A percentile compares a stretch with the other conserved stretches of the same genome.
Conservation (phyloP, 1,139 yeast genomes). For the Magnusiomyces fungicola region DNA sequence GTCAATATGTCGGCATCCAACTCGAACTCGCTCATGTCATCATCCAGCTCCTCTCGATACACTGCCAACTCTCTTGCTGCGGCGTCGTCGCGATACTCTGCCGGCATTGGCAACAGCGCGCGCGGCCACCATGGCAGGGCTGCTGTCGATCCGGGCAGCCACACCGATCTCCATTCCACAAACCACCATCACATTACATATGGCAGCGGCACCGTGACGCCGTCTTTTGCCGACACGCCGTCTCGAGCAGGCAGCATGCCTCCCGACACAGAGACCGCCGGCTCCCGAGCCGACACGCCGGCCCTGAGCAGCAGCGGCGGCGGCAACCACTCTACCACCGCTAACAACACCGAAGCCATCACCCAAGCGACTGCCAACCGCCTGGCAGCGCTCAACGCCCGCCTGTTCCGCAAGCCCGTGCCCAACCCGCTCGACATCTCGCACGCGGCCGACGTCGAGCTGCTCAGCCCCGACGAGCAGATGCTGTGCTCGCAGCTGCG, state of each 20-base stretch:
- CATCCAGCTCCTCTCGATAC: slow-evolving; percentile 9
- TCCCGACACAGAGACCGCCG: not conserved
- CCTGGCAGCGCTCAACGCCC: slow-evolving; percentile 8
- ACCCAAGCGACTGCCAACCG: slow-evolving; percentile 14
- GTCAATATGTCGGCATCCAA: slow-evolving; percentile 3
- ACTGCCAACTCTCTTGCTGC: slow-evolving; percentile 13
- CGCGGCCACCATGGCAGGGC: not conserved
- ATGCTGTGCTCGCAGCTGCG: slow-evolving; percentile 75
- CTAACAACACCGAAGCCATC: slow-evolving; percentile 13
- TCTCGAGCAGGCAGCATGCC: not conserved
- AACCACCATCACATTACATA: slow-evolving; percentile 4
- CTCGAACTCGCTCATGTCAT: not conserved
- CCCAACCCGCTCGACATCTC: slow-evolving; percentile 54
- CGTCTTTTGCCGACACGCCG: not conserved
- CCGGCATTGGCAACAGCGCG: not conserved
- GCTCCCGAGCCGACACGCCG: not conserved
- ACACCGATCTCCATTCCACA: slow-evolving; percentile 3
- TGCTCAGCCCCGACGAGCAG: slow-evolving; percentile 80
- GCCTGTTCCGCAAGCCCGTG: slow-evolving; percentile 25
- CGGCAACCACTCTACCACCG: too few species aligned
- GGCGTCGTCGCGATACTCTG: slow-evolving; percentile 7
- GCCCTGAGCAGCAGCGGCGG: slow-evolving; percentile 16
- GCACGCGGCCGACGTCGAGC: slow-evolving; percentile 73
- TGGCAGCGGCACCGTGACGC: slow-evolving; percentile 1
- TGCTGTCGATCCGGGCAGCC: not conserved